These are phyloP conservation scores for Petunia axillaris DNA, from an alignment of 257 asterid genomes.

Conservation along the genomic window DNA sequence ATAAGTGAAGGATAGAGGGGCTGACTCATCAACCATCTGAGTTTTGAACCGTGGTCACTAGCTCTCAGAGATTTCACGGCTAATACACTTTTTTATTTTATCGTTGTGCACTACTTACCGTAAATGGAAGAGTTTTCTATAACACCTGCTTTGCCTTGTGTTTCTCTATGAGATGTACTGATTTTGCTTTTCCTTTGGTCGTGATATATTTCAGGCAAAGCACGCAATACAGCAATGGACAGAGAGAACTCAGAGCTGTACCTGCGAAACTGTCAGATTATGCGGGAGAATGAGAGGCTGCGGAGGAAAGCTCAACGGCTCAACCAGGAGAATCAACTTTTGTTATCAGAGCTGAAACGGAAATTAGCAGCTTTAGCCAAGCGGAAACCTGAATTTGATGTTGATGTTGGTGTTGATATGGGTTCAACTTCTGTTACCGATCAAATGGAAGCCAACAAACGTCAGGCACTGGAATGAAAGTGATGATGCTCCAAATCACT, in stretches of 20 bases:
- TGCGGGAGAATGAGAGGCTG: slow-evolving; percentile 53
- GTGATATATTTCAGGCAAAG: background rate
- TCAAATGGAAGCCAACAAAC: slow-evolving; percentile 34
- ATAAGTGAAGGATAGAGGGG: too few species aligned
- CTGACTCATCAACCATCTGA: too few species aligned
- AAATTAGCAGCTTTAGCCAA: slow-evolving; percentile 37
- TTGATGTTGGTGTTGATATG: slow-evolving; percentile 21
- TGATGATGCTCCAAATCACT: slow-evolving; percentile 9
- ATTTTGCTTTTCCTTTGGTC: background rate
- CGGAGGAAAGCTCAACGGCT: slow-evolving; percentile 55
- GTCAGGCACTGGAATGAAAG: slow-evolving; percentile 31
- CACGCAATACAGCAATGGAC: slow-evolving; percentile 41
- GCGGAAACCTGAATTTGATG: slow-evolving; percentile 26
- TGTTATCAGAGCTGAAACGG: slow-evolving; percentile 50
- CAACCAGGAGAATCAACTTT: slow-evolving; percentile 51
- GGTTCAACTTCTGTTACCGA: slow-evolving; percentile 34
- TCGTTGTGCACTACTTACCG: background rate
- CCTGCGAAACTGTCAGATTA: slow-evolving; percentile 54
- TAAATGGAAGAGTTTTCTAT: background rate
- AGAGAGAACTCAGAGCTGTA: slow-evolving; percentile 51
- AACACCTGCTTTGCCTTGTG: background rate
- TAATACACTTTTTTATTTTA: too few species aligned
- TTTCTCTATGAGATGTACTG: background rate
- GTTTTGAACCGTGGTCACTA: too few species aligned
- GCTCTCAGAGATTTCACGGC: too few species aligned